Conservation (phyloP, 306 rosid species). For the Vigna angularis region DNA sequence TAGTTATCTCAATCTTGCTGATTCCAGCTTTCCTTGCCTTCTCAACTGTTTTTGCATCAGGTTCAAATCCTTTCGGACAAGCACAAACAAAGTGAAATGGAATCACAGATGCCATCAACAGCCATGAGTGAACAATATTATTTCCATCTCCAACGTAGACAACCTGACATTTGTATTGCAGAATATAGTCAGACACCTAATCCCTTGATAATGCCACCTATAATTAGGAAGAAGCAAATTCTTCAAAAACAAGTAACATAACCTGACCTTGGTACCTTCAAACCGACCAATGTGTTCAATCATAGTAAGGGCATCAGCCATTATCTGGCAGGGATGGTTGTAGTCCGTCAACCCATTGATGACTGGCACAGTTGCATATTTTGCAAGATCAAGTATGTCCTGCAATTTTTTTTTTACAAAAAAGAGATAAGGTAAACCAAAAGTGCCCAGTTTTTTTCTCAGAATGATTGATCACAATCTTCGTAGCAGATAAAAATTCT, state of each 20-base stretch:
- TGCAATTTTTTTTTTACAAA: slow-evolving; percentile 43
- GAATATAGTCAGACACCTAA: slow-evolving; percentile 35
- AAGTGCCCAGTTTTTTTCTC: background rate
- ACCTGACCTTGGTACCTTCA: slow-evolving; percentile 90
- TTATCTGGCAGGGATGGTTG: slow-evolving; percentile 96
- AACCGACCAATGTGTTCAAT: slow-evolving; percentile 84
- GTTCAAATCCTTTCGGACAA: slow-evolving; percentile 95
- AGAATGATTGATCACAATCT: slow-evolving; percentile 15
- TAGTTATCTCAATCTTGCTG: slow-evolving; percentile 91
- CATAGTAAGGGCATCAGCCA: slow-evolving; percentile 98
- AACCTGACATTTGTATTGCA: slow-evolving; percentile 60
- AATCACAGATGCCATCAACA: slow-evolving; percentile 84
- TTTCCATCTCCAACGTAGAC: slow-evolving; percentile 99
- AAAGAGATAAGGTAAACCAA: slow-evolving; percentile 18
- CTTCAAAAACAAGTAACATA: slow-evolving; percentile 39
- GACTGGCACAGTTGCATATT: slow-evolving; percentile 83
- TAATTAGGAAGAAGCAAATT: slow-evolving; percentile 34
- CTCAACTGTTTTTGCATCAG: slow-evolving; percentile 81
- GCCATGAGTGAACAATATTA: slow-evolving; percentile 97
- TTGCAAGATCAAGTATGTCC: slow-evolving; percentile 95
- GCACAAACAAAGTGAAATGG: slow-evolving; percentile 95
- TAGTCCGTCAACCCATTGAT: slow-evolving; percentile 96
- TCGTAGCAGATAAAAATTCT: slow-evolving; percentile 6
- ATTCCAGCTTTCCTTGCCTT: slow-evolving; percentile 82
- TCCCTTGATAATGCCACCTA: slow-evolving; percentile 25